phyloP scores from a whole-genome alignment of 2,329 filamentous ascomycete species.

The Fusarium phyllophilum region DNA sequence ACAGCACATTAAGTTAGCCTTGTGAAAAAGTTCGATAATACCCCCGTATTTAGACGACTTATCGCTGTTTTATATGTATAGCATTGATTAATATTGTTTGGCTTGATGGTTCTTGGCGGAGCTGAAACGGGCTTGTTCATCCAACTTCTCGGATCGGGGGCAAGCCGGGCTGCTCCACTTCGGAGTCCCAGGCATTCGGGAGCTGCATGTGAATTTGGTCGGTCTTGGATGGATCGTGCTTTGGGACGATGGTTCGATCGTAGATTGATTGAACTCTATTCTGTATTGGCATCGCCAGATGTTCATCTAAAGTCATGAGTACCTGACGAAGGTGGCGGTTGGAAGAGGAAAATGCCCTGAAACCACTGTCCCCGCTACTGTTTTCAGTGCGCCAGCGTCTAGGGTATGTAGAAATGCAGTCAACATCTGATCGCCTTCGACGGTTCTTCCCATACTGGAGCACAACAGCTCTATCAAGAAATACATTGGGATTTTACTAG shows the following conservation, averaged over 20 bases:
- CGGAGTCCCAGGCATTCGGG: background rate
- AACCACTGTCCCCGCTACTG: background rate
- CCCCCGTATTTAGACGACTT: background rate
- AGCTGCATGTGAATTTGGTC: background rate
- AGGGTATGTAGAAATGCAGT: background rate
- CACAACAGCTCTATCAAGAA: accelerated
- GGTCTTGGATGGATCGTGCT: background rate
- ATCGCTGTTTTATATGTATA: constrained; percentile 1
- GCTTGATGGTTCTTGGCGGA: background rate
- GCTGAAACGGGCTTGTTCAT: background rate
- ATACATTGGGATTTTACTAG: too few species aligned
- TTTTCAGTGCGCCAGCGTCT: background rate
- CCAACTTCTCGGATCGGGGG: background rate
- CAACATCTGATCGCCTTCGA: background rate
- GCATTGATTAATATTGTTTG: constrained; percentile 2
- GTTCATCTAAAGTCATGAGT: background rate
- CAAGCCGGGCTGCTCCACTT: background rate
- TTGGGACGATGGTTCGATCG: background rate
- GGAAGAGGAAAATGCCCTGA: background rate
- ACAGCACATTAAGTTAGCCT: background rate
- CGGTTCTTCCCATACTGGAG: background rate
- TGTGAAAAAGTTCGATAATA: background rate
- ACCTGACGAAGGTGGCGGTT: background rate
- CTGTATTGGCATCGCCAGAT: background rate
- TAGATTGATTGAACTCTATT: background rate